Percentiles rank a stretch among this genome's conserved stretches.
Conservation (phyloP, 164 flowering plant genomes). For the Nymphaea colorata region DNA sequence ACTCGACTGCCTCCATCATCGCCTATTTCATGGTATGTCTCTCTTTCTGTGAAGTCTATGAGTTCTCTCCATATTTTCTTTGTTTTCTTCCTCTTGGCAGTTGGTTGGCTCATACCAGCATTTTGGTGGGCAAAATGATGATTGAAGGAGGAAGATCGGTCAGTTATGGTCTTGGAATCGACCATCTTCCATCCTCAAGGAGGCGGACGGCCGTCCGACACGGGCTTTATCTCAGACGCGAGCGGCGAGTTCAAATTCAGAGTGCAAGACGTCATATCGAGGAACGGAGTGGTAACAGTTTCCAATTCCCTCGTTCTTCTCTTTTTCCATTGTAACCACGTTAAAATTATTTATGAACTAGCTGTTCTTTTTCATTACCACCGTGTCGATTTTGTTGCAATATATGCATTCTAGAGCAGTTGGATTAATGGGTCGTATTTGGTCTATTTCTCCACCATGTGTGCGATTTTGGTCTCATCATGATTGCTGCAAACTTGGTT, state of each 20-base stretch:
- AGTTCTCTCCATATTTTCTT: too few relatives aligned
- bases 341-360: neutral
- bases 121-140: neutral
- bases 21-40: conserved; percentile 33
- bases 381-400: too few relatives aligned
- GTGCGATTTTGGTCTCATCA: too few relatives aligned
- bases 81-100: neutral
- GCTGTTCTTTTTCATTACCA: too few relatives aligned
- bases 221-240: conserved; percentile 34
- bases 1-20: conserved; percentile 33
- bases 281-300: conserved; percentile 50
- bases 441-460: too few relatives aligned
- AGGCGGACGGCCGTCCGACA: conserved; percentile 80
- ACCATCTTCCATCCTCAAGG: conserved; percentile 93
- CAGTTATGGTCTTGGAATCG: conserved; percentile 51
- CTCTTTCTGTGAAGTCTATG: too few relatives aligned
- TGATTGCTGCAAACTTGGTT: too few relatives aligned
- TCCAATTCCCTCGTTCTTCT: neutral
- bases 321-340: neutral
- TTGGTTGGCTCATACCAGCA: neutral
- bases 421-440: too few relatives aligned
- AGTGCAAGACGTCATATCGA: conserved; percentile 68
- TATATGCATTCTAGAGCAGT: too few relatives aligned
- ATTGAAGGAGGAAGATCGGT: conserved; percentile 38
- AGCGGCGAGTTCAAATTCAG: conserved; percentile 34